Evolutionary conservation across 2,329 filamentous ascomycete species (phyloP).

Genomic region (Monosporascus sp.): DNA sequence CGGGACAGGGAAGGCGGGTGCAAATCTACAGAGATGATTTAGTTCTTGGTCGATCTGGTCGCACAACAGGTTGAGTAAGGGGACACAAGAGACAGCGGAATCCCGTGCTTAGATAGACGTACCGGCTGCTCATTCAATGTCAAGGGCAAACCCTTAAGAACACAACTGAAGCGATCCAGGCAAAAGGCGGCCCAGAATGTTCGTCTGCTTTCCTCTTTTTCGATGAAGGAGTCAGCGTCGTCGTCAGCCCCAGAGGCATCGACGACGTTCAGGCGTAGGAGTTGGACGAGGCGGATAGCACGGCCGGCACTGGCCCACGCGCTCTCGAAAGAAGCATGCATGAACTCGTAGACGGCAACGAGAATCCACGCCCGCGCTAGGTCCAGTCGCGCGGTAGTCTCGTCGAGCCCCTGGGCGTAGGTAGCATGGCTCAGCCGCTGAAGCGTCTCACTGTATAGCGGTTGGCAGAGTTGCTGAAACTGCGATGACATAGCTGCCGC

Average conservation of each 20-base stretch:
- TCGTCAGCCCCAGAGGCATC: background rate
- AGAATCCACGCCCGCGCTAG: constrained; percentile 2
- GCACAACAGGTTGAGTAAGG: no score
- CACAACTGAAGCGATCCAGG: constrained; percentile 30
- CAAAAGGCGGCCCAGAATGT: constrained; percentile 16
- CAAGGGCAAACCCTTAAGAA: constrained; percentile 24
- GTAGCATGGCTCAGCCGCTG: background rate
- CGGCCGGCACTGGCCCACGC: background rate
- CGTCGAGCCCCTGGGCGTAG: background rate
- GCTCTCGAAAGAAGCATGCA: background rate
- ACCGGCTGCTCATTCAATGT: constrained; percentile 25
- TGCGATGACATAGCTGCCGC: constrained; percentile 1
- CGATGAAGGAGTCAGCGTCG: background rate
- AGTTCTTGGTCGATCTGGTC: background rate
- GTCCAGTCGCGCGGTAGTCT: background rate
- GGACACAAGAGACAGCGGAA: no score
- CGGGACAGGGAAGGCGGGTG: constrained; percentile 29
- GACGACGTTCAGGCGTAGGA: background rate
- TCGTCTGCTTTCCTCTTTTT: constrained; percentile 1
- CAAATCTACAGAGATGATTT: constrained; percentile 19
- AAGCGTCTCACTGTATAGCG: background rate
- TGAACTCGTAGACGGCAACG: constrained; percentile 1
- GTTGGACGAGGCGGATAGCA: constrained; percentile 3
- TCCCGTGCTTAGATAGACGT: background rate
- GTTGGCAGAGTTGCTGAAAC: background rate